These are phyloP conservation scores for Paracorniculantispora psalliotae DNA, from an alignment of 2,329 filamentous ascomycete species.

Conservation along the genomic window DNA sequence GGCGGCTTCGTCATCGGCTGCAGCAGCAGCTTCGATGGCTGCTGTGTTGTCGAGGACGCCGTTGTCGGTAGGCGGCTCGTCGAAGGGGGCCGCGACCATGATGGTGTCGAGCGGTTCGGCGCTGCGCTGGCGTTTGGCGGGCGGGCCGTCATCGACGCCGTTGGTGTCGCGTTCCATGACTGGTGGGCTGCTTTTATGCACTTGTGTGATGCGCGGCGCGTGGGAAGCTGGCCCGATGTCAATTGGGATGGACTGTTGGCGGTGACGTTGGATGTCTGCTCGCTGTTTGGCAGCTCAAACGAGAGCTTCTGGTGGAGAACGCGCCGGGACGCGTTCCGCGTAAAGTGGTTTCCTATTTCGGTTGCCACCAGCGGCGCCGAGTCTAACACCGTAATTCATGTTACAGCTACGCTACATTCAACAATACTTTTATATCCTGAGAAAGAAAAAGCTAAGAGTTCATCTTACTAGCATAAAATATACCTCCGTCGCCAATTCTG, in stretches of 20 bases:
- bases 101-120: background rate
- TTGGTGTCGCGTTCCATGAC: background rate
- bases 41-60: background rate
- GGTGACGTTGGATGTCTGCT: background rate
- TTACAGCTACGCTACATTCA: too few relatives aligned
- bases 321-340: background rate
- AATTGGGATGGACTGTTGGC: background rate
- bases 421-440: too few relatives aligned
- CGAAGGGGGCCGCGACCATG: background rate
- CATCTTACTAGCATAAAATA: too few relatives aligned
- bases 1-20: background rate
- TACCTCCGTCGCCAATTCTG: too few relatives aligned
- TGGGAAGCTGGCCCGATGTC: too few relatives aligned
- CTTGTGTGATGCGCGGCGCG: accelerated
- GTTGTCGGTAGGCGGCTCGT: background rate
- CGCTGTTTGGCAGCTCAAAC: background rate
- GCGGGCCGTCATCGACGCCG: constrained; percentile 7
- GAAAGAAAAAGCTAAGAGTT: too few relatives aligned
- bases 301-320: constrained; percentile 6
- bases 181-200: background rate
- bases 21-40: background rate
- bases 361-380: too few relatives aligned
- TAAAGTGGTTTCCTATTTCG: constrained; percentile 7
- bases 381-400: too few relatives aligned
- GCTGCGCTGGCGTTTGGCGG: constrained; percentile 11